Percentiles rank a stretch among this genome's conserved stretches.
phyloP scores from a whole-genome alignment of 2,329 filamentous ascomycete species.

The Claviceps sp. region DNA sequence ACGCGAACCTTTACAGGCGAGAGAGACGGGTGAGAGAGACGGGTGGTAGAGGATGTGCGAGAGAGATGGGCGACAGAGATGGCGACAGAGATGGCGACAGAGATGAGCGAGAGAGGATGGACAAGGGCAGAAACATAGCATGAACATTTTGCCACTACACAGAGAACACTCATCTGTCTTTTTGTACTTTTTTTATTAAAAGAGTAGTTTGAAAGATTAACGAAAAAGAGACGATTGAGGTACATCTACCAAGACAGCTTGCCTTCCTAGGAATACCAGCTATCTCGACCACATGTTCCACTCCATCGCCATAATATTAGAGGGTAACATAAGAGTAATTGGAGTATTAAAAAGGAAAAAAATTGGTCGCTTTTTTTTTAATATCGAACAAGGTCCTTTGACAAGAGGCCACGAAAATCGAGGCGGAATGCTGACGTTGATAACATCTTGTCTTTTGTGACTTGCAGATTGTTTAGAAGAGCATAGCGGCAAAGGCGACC shows the following conservation, averaged over 20 bases:
- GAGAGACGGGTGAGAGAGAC: too few species aligned
- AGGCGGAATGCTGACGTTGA: too few species aligned
- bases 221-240: neutral
- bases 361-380: neutral
- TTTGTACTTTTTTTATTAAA: neutral
- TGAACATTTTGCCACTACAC: too few species aligned
- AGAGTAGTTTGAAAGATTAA: neutral
- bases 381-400: neutral
- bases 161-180: neutral
- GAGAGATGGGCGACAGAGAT: too few species aligned
- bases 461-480: slow-evolving; percentile 16
- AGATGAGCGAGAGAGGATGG: too few species aligned
- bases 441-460: neutral
- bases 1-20: too few species aligned
- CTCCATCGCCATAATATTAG: neutral
- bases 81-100: too few species aligned
- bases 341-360: neutral
- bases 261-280: neutral
- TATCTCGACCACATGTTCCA: neutral
- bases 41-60: too few species aligned
- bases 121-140: too few species aligned
- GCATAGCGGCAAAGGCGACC: slow-evolving; percentile 23
- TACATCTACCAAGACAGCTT: neutral
- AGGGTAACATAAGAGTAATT: neutral
- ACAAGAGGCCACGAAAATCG: neutral